A percentile compares a stretch with the other conserved stretches of the same genome.
Conservation (phyloP, 768 basidiomycete species). For the Neoboletus subvelutipes region DNA sequence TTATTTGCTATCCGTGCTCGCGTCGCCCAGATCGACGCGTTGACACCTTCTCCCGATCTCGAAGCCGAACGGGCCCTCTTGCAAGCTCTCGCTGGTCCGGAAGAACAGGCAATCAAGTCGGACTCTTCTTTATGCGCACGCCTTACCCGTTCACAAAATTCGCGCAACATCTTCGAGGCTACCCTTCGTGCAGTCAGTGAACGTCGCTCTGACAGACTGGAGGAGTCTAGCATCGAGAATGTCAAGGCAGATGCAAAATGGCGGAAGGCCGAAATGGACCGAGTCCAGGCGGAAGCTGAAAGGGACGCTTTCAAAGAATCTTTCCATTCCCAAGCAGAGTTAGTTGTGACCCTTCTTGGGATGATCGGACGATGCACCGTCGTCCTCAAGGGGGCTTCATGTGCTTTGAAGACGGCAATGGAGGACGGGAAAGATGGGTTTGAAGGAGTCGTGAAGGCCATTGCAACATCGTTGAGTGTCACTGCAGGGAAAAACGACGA, state of each 20-base stretch:
- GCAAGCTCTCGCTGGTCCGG: constrained; percentile 61
- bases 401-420: constrained; percentile 41
- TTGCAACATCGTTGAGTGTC: constrained; percentile 50
- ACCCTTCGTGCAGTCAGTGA: constrained; percentile 83
- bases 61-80: constrained; percentile 73
- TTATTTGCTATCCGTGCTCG: constrained; percentile 63
- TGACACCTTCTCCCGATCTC: constrained; percentile 54
- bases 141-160: constrained; percentile 69
- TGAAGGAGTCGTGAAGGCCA: constrained; percentile 43
- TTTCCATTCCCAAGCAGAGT: constrained; percentile 61
- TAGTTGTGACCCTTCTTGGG: constrained; percentile 71
- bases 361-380: constrained; percentile 80
- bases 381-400: constrained; percentile 59
- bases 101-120: constrained; percentile 64
- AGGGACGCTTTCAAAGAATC: constrained; percentile 61
- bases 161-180: constrained; percentile 80
- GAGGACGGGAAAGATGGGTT: constrained; percentile 37
- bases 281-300: constrained; percentile 62
- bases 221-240: constrained; percentile 66
- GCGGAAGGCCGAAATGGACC: constrained; percentile 71
- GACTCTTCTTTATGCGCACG: constrained; percentile 58
- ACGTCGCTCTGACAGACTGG: constrained; percentile 73
- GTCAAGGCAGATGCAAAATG: constrained; percentile 68
- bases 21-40: constrained; percentile 53
- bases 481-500: constrained; percentile 70